phyloP scores from a whole-genome alignment of 331 rosid species.

The Acacia pycnantha region DNA sequence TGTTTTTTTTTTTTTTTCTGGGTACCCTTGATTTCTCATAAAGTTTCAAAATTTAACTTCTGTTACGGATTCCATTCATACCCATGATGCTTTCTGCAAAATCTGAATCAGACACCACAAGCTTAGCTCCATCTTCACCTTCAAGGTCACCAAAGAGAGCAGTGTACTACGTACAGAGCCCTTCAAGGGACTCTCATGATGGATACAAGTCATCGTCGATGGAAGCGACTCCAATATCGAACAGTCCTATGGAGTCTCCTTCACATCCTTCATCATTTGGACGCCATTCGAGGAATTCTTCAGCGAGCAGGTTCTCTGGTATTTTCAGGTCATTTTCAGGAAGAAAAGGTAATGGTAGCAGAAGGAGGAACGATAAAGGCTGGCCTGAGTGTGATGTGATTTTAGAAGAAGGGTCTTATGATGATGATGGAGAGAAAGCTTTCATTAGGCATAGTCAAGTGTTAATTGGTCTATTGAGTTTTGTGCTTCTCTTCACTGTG shows the following conservation, averaged over 20 bases:
- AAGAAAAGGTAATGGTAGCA: conserved; percentile 48
- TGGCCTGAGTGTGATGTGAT: conserved; percentile 96
- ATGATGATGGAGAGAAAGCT: conserved; percentile 61
- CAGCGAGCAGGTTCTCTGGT: conserved; percentile 83
- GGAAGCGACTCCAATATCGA: conserved; percentile 85
- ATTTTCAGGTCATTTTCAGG: conserved; percentile 86
- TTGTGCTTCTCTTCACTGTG: conserved; percentile 61
- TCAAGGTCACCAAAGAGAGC: conserved; percentile 89
- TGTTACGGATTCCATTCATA: background rate
- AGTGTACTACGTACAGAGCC: conserved; percentile 87
- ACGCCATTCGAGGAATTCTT: conserved; percentile 89
- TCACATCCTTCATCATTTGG: conserved; percentile 86
- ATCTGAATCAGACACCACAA: conserved; percentile 83
- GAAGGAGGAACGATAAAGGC: conserved; percentile 82
- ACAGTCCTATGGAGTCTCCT: conserved; percentile 95
- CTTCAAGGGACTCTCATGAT: conserved; percentile 89
- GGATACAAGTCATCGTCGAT: conserved; percentile 88
- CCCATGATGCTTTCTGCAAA: conserved; percentile 60
- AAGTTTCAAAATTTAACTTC: background rate
- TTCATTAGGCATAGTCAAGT: conserved; percentile 59
- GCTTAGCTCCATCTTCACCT: conserved; percentile 92
- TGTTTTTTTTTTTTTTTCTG: background rate
- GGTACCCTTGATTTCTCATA: background rate
- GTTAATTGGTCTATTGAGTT: conserved; percentile 56
- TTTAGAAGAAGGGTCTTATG: conserved; percentile 82